phyloP scores from a whole-genome alignment of 2,329 filamentous ascomycete genomes.

The Chrysoporthe deuterocubensis region DNA sequence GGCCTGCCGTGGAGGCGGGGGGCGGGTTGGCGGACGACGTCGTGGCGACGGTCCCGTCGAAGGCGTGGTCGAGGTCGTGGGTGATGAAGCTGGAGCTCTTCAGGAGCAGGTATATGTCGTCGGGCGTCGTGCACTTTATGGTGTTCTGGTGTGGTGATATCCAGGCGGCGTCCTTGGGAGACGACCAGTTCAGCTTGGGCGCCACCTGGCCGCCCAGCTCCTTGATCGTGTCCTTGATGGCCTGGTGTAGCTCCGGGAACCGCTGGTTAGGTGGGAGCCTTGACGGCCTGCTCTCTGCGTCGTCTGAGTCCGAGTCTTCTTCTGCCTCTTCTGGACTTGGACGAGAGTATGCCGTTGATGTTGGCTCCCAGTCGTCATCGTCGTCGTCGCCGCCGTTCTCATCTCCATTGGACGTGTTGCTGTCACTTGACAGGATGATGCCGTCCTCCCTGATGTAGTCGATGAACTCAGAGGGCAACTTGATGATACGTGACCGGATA shows the following conservation, averaged over 20 bases:
- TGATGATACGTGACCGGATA: slow-evolving; percentile 84
- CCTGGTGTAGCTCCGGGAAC: slow-evolving; percentile 74
- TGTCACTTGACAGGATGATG: slow-evolving; percentile 81
- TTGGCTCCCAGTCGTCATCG: slow-evolving; percentile 59
- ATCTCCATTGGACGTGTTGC: slow-evolving; percentile 41
- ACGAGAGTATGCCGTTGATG: slow-evolving; percentile 36
- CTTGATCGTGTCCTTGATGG: slow-evolving; percentile 76
- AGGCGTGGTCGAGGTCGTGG: slow-evolving; percentile 91
- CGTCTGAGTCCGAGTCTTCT: slow-evolving; percentile 54
- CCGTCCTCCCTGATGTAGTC: slow-evolving; percentile 90
- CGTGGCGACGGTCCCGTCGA: slow-evolving; percentile 68
- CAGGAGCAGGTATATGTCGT: slow-evolving; percentile 90
- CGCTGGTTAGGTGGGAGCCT: slow-evolving; percentile 56
- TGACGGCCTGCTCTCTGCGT: slow-evolving; percentile 52
- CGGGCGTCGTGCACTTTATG: slow-evolving; percentile 84
- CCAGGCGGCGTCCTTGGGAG: slow-evolving; percentile 94
- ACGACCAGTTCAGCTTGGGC: slow-evolving; percentile 97
- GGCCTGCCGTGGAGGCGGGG: slow-evolving; percentile 30
- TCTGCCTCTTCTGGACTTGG: slow-evolving; percentile 46
- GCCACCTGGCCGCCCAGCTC: slow-evolving; percentile 85
- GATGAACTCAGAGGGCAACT: slow-evolving; percentile 75
- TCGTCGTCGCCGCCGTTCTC: slow-evolving; percentile 43
- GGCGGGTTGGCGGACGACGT: slow-evolving; percentile 37
- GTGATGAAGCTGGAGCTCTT: slow-evolving; percentile 95
- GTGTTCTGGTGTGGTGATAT: slow-evolving; percentile 84